Conservation (phyloP, 305 asterid species). For the Salvia sclarea region DNA sequence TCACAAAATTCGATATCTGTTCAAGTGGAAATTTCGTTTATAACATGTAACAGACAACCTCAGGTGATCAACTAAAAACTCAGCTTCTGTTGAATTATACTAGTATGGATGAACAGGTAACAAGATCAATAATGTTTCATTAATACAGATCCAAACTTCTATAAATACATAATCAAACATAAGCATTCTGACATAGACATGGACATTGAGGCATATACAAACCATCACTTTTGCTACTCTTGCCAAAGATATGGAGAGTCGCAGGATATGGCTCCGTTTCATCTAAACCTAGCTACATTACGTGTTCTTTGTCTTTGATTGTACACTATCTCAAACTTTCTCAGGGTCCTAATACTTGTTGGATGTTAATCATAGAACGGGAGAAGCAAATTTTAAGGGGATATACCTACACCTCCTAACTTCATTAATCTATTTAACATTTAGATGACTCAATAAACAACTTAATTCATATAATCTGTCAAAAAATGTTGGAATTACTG, state of each 20-base stretch:
- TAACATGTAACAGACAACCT: not conserved
- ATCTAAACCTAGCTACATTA: not conserved
- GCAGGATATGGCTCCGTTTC: not conserved
- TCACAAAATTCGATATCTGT: constrained; percentile 82
- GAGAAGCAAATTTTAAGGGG: not conserved
- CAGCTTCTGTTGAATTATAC: not conserved
- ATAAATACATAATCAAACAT: not conserved
- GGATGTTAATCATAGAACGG: not conserved
- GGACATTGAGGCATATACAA: not conserved
- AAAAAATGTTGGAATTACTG: not conserved
- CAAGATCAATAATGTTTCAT: not conserved
- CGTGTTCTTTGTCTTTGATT: not conserved
- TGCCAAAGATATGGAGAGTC: not conserved
- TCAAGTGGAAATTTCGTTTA: constrained; percentile 12
- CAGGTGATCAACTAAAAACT: not conserved
- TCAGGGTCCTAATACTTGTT: not conserved
- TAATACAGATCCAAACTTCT: not conserved
- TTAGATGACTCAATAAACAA: not conserved
- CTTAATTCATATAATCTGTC: not conserved
- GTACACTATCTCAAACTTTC: not conserved
- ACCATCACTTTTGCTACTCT: not conserved
- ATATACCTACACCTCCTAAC: not conserved
- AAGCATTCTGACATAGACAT: no score
- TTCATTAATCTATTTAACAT: not conserved
- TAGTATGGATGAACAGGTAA: not conserved